A percentile compares a stretch with the other conserved stretches of the same genome.
phyloP scores from a whole-genome alignment of 768 basidiomycete genomes.

The Gloeophyllum trabeum region DNA sequence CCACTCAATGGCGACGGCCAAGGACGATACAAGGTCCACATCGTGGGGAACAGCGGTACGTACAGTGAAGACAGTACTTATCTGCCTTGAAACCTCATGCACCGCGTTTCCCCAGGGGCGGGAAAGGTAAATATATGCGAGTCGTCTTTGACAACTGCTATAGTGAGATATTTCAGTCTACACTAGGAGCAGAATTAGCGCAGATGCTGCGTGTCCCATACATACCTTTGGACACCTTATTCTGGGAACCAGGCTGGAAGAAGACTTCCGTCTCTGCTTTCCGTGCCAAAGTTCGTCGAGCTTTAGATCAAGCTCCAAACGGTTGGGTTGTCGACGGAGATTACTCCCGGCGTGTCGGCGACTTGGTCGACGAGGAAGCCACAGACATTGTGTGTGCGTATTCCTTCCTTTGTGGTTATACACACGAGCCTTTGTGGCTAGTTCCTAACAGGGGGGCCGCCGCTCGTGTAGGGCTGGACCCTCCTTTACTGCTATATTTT shows the following conservation, averaged over 20 bases:
- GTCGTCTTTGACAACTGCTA: not conserved
- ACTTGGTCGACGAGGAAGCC: slow-evolving; percentile 6
- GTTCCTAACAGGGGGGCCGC: not conserved
- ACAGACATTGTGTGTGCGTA: slow-evolving; percentile 15
- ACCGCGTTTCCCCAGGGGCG: slow-evolving; percentile 14
- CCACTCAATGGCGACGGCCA: slow-evolving; percentile 23
- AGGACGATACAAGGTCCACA: slow-evolving; percentile 34
- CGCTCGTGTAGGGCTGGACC: slow-evolving; percentile 52
- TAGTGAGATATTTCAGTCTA: slow-evolving; percentile 21
- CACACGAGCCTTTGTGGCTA: not conserved
- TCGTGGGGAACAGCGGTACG: slow-evolving; percentile 45
- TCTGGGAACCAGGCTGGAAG: slow-evolving; percentile 7
- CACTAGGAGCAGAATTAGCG: slow-evolving; percentile 33
- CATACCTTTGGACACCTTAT: slow-evolving; percentile 33
- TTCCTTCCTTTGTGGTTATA: not conserved
- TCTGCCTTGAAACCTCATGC: too few species aligned
- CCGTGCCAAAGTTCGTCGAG: slow-evolving; percentile 5
- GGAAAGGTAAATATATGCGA: slow-evolving; percentile 24
- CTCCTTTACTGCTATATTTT: slow-evolving; percentile 48
- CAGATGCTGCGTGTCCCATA: slow-evolving; percentile 29
- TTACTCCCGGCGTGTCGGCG: slow-evolving; percentile 6
- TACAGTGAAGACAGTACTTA: too few species aligned
- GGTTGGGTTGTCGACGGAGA: slow-evolving; percentile 15
- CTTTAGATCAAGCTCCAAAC: slow-evolving; percentile 1
- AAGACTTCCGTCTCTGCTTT: slow-evolving; percentile 7